Conservation (phyloP, 2,329 filamentous ascomycete genomes). For the Capronia epimyces region DNA sequence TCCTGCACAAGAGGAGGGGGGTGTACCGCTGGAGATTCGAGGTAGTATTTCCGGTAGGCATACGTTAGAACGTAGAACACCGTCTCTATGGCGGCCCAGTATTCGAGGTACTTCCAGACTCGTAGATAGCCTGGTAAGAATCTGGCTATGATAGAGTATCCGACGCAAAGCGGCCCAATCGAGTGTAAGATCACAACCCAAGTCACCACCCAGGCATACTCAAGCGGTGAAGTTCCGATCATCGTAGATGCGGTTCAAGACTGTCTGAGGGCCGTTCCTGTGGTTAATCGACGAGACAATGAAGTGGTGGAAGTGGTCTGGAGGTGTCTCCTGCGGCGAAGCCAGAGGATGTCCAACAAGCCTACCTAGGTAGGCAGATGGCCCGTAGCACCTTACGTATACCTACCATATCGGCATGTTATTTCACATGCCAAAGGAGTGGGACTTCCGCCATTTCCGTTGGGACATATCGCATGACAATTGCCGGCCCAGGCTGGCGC, state of each 20-base stretch:
- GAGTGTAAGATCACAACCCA: slow-evolving; percentile 18
- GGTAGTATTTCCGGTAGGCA: slow-evolving; percentile 47
- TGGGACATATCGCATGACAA: too few species aligned
- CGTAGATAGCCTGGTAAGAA: slow-evolving; percentile 4
- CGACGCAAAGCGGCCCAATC: slow-evolving; percentile 11
- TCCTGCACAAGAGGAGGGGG: slow-evolving; percentile 42
- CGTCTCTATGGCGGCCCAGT: slow-evolving; percentile 37
- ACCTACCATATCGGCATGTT: too few species aligned
- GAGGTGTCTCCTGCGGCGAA: too few species aligned
- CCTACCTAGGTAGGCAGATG: too few species aligned
- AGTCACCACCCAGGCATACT: slow-evolving; percentile 16
- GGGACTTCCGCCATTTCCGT: too few species aligned
- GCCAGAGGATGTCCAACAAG: too few species aligned
- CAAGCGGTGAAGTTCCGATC: slow-evolving; percentile 14
- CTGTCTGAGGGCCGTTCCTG: too few species aligned
- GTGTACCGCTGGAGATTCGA: slow-evolving; percentile 50
- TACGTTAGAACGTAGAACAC: slow-evolving; percentile 52
- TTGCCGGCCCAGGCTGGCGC: too few species aligned
- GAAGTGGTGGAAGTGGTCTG: too few species aligned
- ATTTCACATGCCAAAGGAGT: too few species aligned
- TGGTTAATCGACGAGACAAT: too few species aligned
- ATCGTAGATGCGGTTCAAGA: slow-evolving; percentile 4
- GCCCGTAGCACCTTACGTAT: too few species aligned
- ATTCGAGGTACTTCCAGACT: slow-evolving; percentile 7
- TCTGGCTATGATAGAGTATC: slow-evolving; percentile 3